phyloP scores from a whole-genome alignment of 2,329 filamentous ascomycete species.

The Calonectria pteridis region DNA sequence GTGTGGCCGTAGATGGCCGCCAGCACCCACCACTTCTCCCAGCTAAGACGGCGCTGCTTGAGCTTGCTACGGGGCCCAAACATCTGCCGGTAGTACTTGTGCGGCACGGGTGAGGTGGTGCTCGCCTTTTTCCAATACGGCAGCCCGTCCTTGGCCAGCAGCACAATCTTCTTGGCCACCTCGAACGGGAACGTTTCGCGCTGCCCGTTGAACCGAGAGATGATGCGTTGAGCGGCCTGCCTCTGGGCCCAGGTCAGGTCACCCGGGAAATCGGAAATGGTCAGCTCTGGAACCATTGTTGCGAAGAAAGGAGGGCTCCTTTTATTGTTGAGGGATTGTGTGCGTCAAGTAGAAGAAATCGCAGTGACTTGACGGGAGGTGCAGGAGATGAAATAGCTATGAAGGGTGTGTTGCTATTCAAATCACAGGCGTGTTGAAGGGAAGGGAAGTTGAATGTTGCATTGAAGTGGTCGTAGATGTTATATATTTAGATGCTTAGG shows the following conservation, averaged over 20 bases:
- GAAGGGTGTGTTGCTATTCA: not conserved
- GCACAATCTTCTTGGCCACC: not conserved
- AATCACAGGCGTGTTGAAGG: not conserved
- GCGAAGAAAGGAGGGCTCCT: not conserved
- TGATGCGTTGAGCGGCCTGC: not conserved
- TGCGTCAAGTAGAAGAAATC: not conserved
- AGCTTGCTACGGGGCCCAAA: not conserved
- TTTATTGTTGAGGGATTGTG: not conserved
- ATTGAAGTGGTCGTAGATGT: not conserved
- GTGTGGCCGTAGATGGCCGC: not conserved
- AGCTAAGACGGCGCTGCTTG: not conserved
- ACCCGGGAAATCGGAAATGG: not conserved
- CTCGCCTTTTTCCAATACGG: not conserved
- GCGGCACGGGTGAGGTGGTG: not conserved
- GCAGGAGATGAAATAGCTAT: not conserved
- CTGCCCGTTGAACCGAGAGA: not conserved
- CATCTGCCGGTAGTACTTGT: constrained; percentile 7
- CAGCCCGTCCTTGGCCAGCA: not conserved
- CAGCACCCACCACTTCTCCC: constrained; percentile 22
- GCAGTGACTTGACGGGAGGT: not conserved
- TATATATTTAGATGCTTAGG: not conserved
- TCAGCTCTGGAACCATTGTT: not conserved
- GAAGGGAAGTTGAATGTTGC: not conserved
- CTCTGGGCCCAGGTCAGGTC: not conserved
- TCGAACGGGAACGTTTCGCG: not conserved